Base-by-base conservation (phyloP, 805 yeast species). In the Saccharomycopsis fodiens region DNA sequence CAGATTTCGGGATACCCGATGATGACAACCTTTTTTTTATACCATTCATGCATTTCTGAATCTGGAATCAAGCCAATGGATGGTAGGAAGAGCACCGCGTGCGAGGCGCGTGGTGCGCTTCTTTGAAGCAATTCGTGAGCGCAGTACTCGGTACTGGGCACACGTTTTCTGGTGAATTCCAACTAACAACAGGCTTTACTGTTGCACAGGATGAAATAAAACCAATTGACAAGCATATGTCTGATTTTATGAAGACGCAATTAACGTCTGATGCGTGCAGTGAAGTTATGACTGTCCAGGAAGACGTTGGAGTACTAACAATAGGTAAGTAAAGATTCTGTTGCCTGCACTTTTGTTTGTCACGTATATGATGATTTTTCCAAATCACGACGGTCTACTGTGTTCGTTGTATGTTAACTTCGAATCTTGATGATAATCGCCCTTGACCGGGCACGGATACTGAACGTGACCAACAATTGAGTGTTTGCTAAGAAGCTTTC, bases 31-130 rank as follows among this genome's bases (percentile, higher is more conserved):
- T 57, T 67, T 69, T 70, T 76, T 72, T 72, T 66, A 68, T 62
- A 83, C 96, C 96, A 88, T 88, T 89, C 96, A 88, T 88, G 96
- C 96, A 63, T 73, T 70, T 72, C 96, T 87, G 81, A 76, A 25
- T 25, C 29, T 25, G 10, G 29, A 25, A 25, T 10, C 29, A 10
- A 10, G 29, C 29, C n/a, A n/a, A n/a, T n/a, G n/a, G n/a, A n/a
- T n/a, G n/a, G n/a, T n/a, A n/a, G n/a, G n/a, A n/a, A n/a, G n/a
- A n/a, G n/a, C n/a, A n/a, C n/a, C n/a, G n/a, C n/a, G n/a, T n/a
- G n/a, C n/a, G n/a, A n/a, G n/a, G n/a, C n/a, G n/a, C n/a, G n/a
- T n/a, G n/a, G n/a, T n/a, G n/a, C n/a, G n/a, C n/a, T n/a, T n/a
- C n/a, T n/a, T n/a, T n/a, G n/a, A n/a, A n/a, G n/a, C n/a, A n/a